phyloP scores from a whole-genome alignment of 495 filamentous ascomycete species.

The Daldinia childiae region DNA sequence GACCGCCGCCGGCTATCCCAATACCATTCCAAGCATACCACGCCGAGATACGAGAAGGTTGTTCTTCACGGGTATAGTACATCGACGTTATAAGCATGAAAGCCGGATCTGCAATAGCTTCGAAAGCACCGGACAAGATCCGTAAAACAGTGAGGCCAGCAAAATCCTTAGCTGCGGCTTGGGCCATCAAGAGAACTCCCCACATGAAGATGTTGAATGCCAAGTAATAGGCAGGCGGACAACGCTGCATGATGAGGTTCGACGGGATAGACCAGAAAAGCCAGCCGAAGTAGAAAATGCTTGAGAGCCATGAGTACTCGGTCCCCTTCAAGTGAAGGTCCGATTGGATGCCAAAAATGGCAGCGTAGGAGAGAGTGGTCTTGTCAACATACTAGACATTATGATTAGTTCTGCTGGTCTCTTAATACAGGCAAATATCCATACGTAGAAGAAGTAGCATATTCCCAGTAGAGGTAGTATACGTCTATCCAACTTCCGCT shows the following conservation, averaged over 20 bases:
- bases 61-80: constrained; percentile 23
- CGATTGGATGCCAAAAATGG: constrained; percentile 13
- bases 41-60: constrained; percentile 50
- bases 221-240: background rate
- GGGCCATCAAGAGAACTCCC: constrained; percentile 11
- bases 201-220: constrained; percentile 12
- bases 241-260: constrained; percentile 17
- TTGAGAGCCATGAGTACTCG: constrained; percentile 14
- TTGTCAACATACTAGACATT: background rate
- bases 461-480: constrained; percentile 10
- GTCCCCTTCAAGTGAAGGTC: constrained; percentile 9
- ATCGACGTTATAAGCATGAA: constrained; percentile 30
- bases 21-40: constrained; percentile 55
- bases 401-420: background rate
- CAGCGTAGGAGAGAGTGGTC: constrained; percentile 9
- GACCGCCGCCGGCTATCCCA: constrained; percentile 52
- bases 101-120: constrained; percentile 18
- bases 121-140: constrained; percentile 15
- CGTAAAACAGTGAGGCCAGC: constrained; percentile 1
- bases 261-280: constrained; percentile 13
- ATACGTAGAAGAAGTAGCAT: constrained; percentile 4
- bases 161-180: constrained; percentile 7
- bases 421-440: background rate
- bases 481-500: constrained; percentile 16
- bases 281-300: constrained; percentile 17